Percentiles rank a stretch among this genome's conserved stretches.
phyloP scores from a whole-genome alignment of 108 stramenopile genomes.

The Asterionellopsis glacialis region DNA sequence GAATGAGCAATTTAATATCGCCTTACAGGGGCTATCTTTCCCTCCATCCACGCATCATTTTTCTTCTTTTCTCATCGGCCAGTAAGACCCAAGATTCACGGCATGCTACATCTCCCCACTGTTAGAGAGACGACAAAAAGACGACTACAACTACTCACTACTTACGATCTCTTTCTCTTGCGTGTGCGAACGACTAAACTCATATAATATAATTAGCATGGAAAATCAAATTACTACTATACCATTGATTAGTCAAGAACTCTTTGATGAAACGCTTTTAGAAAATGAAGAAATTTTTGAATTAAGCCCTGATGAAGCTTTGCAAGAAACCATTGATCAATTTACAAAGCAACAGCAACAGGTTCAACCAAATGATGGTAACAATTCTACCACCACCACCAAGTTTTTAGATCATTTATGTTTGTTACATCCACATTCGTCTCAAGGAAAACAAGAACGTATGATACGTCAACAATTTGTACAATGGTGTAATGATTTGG shows the following conservation, averaged over 20 bases:
- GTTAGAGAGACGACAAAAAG: no score
- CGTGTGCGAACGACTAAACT: no score
- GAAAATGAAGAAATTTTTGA: constrained; percentile 76
- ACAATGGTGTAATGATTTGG: constrained; percentile 20
- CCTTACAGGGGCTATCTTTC: no score
- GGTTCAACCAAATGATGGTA: neutral
- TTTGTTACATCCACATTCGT: constrained; percentile 50
- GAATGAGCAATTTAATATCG: no score
- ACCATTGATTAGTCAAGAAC: constrained; percentile 63
- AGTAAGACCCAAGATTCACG: no score
- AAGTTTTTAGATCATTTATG: constrained; percentile 34
- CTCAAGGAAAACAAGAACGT: constrained; percentile 10
- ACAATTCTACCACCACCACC: neutral
- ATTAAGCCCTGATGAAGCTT: constrained; percentile 53
- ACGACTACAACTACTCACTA: no score
- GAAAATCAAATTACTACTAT: no score
- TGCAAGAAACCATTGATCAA: constrained; percentile 66
- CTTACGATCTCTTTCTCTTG: no score
- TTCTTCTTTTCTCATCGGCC: no score
- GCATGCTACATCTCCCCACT: no score
- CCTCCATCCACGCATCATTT: no score
- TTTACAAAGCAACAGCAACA: constrained; percentile 25
- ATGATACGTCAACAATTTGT: constrained; percentile 9
- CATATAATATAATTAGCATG: no score
- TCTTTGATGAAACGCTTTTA: constrained; percentile 76